These are phyloP conservation scores for Trametes polyzona DNA, from an alignment of 1,284 basidiomycete species.

Conservation along the genomic window DNA sequence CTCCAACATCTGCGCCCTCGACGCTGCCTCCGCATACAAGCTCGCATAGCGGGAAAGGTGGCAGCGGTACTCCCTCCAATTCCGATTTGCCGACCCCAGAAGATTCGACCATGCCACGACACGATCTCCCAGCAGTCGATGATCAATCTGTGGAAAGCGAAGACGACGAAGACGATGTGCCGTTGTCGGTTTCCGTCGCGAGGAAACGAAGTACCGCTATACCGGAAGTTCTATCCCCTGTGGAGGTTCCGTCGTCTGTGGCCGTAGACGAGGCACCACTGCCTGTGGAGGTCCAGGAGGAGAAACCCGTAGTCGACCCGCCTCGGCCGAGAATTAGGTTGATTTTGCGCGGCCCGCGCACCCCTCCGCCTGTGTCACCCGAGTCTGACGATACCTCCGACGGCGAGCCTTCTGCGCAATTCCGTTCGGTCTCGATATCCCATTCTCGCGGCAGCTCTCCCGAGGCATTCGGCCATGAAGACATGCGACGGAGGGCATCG, in stretches of 20 bases:
- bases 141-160: no score
- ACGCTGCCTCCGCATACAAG: no score
- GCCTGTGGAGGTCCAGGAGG: background rate
- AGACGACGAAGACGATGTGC: constrained; percentile 3
- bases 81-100: no score
- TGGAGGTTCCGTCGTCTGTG: background rate
- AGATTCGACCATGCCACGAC: background rate
- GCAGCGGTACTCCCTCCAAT: no score
- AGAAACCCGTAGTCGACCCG: background rate
- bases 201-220: background rate
- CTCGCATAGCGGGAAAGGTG: no score
- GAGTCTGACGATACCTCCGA: background rate
- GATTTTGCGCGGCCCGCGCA: background rate
- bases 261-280: background rate
- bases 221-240: background rate
- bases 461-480: background rate
- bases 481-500: background rate
- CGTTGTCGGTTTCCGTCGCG: background rate
- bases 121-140: background rate
- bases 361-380: background rate
- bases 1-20: background rate
- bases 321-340: background rate
- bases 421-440: background rate
- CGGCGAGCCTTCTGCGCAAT: background rate
- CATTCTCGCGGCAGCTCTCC: background rate